Evolutionary conservation across 805 yeast species (phyloP), one percentile per base, ranked within the genome.

Genomic region (Candida alai): DNA sequence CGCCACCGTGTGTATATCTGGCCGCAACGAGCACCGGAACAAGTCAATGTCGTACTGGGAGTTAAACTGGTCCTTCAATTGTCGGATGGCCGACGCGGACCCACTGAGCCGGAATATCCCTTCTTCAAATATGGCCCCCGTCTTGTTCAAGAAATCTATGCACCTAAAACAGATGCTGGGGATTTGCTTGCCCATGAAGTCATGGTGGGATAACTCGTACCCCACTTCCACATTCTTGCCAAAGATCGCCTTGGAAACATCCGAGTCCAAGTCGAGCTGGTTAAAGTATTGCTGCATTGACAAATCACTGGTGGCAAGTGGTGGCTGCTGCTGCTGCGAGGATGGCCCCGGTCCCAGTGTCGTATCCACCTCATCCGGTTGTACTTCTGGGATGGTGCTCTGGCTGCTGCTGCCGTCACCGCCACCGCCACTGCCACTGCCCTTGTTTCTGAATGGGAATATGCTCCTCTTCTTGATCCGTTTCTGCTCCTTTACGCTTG

Each of bases 61-160:
- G 52, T 88, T 85, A 62, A 84, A 90, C 30, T 62, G 67, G 30
- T 76, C 84, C 48, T 80, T 84, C 39, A 85, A 68, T 25, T 68
- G 74, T 43, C 80, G 76, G 24, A 85, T 86, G 34, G 81, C 70
- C 1, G 87, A 73, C 36, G 88, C 83, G 23, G 95, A 85, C 4
- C 97, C 97, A 58, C 89, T 85, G 37, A 88, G 64, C 41, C 98
- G 70, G 64, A 93, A 93, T 3, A 90, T 75, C 8, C 98, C 98
- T 50, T 88, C 95, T 55, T 86, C 93, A 41, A 74, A 74, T n/a
- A 80, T 65, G 0, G 95, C 95, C 15, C 80, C 77, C 17, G 79
- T 73, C 24, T 66, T 70, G 32, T 71, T 69, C 32, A 90, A 65
- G 44, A 72, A 84, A 37, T 76, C 82, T 21, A 89, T 50, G 50